A percentile compares a stretch with the other conserved stretches of the same genome.
Conservation (phyloP, 2,329 filamentous ascomycete species). For the Neonectria coccinea region DNA sequence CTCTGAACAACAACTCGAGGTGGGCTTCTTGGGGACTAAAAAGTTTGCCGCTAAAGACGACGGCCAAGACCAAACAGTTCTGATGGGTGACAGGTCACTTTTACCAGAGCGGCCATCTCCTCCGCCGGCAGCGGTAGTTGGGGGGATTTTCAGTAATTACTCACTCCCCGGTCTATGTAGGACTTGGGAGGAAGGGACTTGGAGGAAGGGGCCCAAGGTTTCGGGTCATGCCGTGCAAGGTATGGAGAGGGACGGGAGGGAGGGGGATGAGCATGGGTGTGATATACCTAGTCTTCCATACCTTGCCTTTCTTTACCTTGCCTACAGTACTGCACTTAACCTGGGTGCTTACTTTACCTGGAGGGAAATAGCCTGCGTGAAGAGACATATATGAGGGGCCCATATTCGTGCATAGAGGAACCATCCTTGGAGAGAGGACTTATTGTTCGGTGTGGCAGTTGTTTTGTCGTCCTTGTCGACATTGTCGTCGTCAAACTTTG, state of each 20-base stretch:
- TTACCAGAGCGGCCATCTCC: background rate
- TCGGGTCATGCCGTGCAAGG: constrained; percentile 27
- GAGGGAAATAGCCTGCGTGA: background rate
- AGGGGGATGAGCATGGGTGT: background rate
- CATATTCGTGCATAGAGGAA: background rate
- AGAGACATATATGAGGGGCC: too few species aligned
- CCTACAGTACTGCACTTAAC: too few species aligned
- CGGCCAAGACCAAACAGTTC: constrained; percentile 30
- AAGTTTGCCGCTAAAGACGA: constrained; percentile 33
- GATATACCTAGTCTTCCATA: background rate
- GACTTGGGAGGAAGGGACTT: background rate
- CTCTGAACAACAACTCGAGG: background rate
- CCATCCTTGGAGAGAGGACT: constrained; percentile 1
- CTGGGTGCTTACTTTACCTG: background rate
- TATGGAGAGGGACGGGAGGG: constrained; percentile 8
- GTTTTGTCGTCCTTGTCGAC: constrained; percentile 9
- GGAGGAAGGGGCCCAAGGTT: constrained; percentile 13
- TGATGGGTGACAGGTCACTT: constrained; percentile 37
- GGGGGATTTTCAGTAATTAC: background rate
- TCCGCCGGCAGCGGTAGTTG: background rate
- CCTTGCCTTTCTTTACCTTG: too few species aligned
- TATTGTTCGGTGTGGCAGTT: background rate
- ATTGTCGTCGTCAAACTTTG: constrained; percentile 16
- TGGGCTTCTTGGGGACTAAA: constrained; percentile 26
- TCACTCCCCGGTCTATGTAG: background rate